phyloP scores from a whole-genome alignment of 129 eudicot genomes.

The Pseudognaphalium luteoalbum region DNA sequence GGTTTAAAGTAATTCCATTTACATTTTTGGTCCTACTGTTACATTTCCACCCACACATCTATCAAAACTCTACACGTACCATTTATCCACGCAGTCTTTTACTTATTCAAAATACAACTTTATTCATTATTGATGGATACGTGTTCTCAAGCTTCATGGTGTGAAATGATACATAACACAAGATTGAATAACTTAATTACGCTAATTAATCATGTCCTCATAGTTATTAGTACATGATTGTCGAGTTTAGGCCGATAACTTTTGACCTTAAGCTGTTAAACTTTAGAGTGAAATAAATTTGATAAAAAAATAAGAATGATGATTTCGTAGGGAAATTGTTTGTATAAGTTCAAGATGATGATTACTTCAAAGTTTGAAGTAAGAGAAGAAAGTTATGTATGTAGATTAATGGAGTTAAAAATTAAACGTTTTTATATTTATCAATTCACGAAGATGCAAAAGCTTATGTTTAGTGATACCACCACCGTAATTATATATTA shows the following conservation, averaged over 20 bases:
- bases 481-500: no score
- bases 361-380: neutral
- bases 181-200: neutral
- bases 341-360: neutral
- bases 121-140: neutral
- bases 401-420: no score
- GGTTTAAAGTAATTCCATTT: constrained; percentile 34
- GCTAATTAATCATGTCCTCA: neutral
- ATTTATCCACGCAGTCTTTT: constrained; percentile 23
- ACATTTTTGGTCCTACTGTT: constrained; percentile 24
- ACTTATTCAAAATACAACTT: constrained; percentile 6
- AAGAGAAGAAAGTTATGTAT: no score
- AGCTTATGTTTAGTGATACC: no score
- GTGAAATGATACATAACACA: neutral
- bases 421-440: no score
- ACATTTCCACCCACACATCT: constrained; percentile 29
- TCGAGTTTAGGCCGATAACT: neutral
- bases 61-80: neutral
- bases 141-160: constrained; percentile 6
- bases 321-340: neutral
- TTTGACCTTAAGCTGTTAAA: neutral
- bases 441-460: no score
- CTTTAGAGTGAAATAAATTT: neutral
- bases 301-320: neutral
- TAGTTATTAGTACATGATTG: neutral